phyloP scores from a whole-genome alignment of 352 stramenopile genomes.

The Phytophthora chlamydospora region DNA sequence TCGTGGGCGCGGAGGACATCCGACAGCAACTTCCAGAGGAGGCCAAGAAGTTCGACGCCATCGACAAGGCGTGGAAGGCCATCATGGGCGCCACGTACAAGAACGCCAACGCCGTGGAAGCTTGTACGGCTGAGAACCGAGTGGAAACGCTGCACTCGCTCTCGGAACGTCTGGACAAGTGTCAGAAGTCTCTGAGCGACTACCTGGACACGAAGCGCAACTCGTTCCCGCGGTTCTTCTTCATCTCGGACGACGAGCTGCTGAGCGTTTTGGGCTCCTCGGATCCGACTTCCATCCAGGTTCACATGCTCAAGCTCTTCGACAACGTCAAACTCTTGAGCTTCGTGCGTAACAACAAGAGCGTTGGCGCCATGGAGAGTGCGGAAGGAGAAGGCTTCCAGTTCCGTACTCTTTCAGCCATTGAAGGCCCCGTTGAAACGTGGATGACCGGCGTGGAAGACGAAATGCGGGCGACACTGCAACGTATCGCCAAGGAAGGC shows the following conservation, averaged over 20 bases:
- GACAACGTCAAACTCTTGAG: conserved; percentile 94
- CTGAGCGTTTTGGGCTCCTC: conserved; percentile 91
- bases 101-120: conserved; percentile 92
- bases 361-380: conserved; percentile 91
- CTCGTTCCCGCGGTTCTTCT: conserved; percentile 94
- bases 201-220: conserved; percentile 93
- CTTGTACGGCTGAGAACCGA: conserved; percentile 88
- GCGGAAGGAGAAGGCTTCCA: conserved; percentile 91
- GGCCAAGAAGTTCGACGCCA: conserved; percentile 94
- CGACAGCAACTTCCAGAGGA: conserved; percentile 93
- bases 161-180: conserved; percentile 90
- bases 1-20: conserved; percentile 94
- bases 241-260: conserved; percentile 95
- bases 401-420: conserved; percentile 73
- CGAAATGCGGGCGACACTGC: conserved; percentile 90
- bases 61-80: conserved; percentile 93
- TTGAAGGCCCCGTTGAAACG: conserved; percentile 92
- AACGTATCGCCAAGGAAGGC: conserved; percentile 92
- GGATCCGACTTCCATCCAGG: conserved; percentile 92
- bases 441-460: conserved; percentile 95
- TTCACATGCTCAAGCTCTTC: conserved; percentile 96
- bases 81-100: conserved; percentile 94
- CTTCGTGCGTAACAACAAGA: conserved; percentile 91
- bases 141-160: conserved; percentile 90
- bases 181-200: conserved; percentile 91